Base-by-base conservation (phyloP, 2,329 filamentous ascomycete species). In the Pseudogymnoascus sp. region DNA sequence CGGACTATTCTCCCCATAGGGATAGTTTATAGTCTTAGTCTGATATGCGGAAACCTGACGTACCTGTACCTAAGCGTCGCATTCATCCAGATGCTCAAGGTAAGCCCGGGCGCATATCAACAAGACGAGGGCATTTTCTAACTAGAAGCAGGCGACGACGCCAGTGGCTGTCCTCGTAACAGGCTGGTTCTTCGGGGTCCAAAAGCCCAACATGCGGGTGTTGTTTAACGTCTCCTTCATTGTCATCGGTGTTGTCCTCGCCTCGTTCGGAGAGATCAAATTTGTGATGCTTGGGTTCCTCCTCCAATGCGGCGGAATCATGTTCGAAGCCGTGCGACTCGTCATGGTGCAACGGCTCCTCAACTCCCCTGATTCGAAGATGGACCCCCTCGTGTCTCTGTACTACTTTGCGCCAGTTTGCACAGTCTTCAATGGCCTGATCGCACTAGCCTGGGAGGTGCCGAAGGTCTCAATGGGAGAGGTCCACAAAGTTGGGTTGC, bases 51-150 rank as follows among this genome's bases (percentile, higher is more conserved):
- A 74, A 98, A 98, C 81, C 79, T 96, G 78, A 92, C 93, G 71
- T 98, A 98, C 76, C 85, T 97, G 63, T 96, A 97, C 78, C 85
- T 98, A 67, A 95, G 90, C 70, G 93, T 98, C 65, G 90, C 93
- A 66, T 98, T 98, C 78, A 98, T 98, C 73, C 93, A 98, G 83
- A 98, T 98, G 93, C 87, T 98, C 77, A 98, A 98, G 90, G 89
- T 92, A 67, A n/a, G 71, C 68, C 14, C 11, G 34, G 6, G 63
- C 61, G 43, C 39, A 25, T 21, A 25, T 16, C 25, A 4, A 57
- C 25, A 34, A 16, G 21, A 10, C 16, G 7, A 34, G 19, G 11
- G 60, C 10, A 54, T 31, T 19, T 48, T 43, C 67, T 71, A 48
- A 69, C 61, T 60, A 21, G 23, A 23, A 60, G 45, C 68, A 93